Base-by-base conservation (phyloP, 306 rosid genomes). In the Delonix regia region DNA sequence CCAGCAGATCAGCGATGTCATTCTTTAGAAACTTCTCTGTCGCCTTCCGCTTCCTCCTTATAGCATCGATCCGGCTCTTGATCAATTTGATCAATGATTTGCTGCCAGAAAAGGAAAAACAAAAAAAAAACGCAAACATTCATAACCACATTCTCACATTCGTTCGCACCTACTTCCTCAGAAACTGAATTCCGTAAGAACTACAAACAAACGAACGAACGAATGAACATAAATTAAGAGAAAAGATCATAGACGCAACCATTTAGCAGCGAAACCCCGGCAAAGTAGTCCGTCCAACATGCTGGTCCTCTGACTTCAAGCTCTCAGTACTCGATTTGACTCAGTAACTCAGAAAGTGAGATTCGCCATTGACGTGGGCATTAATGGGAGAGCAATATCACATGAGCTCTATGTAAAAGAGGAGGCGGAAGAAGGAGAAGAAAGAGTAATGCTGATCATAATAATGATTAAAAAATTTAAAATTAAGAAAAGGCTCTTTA, bases 261-360 rank as follows among this genome's bases (percentile, higher is more conserved):
- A 90, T 92, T 86, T 96, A 6, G 94, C 68, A 27, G 86, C 78
- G 86, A 91, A 91, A 11, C 91, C 90, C 52, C 89, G 90, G 78
- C 98, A 92, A 22, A 96, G 96, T 74, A 96, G 53, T 45, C 91
- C 96, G 78, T 91, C 96, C 87, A 96, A 78, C 99, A 96, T 93
- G 78, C 64, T 75, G 63, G 42, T 39, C n/a, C 71, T 21, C 33
- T 22, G n/a, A 21, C n/a, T 66, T 19, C 15, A 41, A n/a, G n/a
- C 57, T 63, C 79, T 82, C 84, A 39, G 79, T 48, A 61, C 82
- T 66, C 44, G 59, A 78, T 45, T 56, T 28, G 55, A 59, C 83
- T 84, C 76, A 49, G 82, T 28, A 63, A 56, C 83, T 87, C 90
- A 80, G 33, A 83, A 42, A n/a, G 77, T 60, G 25, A 64, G 28